phyloP scores from a whole-genome alignment of 495 filamentous ascomycete genomes.

The Bryoglossum gracile region DNA sequence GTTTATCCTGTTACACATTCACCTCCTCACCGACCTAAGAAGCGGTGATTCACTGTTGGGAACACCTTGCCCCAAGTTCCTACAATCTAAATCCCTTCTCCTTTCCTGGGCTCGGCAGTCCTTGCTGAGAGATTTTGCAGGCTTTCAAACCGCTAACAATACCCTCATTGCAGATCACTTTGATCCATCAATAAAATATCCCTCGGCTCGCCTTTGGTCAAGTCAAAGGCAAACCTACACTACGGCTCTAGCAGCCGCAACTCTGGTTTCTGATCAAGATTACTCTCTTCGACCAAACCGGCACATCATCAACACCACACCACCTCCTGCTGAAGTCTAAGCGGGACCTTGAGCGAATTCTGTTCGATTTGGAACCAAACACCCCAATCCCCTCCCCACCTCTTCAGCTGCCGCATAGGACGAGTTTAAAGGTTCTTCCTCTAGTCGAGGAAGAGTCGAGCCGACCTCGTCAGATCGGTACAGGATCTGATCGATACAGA shows the following conservation, averaged over 20 bases:
- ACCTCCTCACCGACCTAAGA: not conserved
- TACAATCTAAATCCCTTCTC: too few species aligned
- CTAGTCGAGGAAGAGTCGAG: slow-evolving; percentile 89
- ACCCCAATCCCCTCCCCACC: slow-evolving; percentile 47
- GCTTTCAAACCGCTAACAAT: too few species aligned
- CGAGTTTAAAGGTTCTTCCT: slow-evolving; percentile 93
- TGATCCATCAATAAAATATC: not conserved
- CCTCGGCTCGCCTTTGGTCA: slow-evolving; percentile 26
- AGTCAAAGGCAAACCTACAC: slow-evolving; percentile 56
- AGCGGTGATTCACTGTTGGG: not conserved
- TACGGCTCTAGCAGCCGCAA: slow-evolving; percentile 67
- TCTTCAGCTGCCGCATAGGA: slow-evolving; percentile 98
- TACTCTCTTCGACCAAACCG: slow-evolving; percentile 39
- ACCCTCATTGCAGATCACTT: slow-evolving; percentile 3
- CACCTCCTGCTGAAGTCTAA: slow-evolving; percentile 45
- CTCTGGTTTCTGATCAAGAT: slow-evolving; percentile 71
- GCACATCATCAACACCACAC: slow-evolving; percentile 58
- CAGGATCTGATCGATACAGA: slow-evolving; percentile 80
- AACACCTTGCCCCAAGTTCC: not conserved
- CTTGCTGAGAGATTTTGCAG: too few species aligned
- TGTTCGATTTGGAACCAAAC: slow-evolving; percentile 52
- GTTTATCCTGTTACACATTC: too few species aligned
- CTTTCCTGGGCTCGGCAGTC: too few species aligned
- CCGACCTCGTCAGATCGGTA: slow-evolving; percentile 76
- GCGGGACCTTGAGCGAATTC: slow-evolving; percentile 37